Conservation (phyloP, 768 basidiomycete genomes). For the Sutorius australiensis region DNA sequence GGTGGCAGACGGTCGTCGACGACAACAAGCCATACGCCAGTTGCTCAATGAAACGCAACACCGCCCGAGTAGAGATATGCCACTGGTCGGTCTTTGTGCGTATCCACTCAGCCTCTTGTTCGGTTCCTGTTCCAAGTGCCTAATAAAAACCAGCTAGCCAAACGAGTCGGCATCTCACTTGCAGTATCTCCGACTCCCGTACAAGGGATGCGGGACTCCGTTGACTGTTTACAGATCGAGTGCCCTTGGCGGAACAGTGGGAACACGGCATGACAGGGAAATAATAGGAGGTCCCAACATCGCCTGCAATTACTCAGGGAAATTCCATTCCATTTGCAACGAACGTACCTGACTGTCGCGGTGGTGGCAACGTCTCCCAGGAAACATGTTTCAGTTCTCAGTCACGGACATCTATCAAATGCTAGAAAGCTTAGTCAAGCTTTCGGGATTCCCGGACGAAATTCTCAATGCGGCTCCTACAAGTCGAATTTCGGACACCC, state of each 20-base stretch:
- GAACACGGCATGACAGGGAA: not conserved
- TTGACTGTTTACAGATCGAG: not conserved
- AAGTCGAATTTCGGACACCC: not conserved
- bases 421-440: not conserved
- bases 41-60: not conserved
- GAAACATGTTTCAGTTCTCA: not conserved
- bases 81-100: not conserved
- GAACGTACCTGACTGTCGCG: too few species aligned
- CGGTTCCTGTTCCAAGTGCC: not conserved
- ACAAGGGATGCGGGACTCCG: too few species aligned
- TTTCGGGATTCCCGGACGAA: not conserved
- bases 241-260: not conserved
- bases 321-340: not conserved
- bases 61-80: not conserved
- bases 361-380: too few species aligned
- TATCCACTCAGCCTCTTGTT: not conserved
- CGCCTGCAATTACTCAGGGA: not conserved
- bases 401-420: not conserved
- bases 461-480: not conserved
- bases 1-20: not conserved
- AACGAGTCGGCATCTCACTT: too few species aligned
- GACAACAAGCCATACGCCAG: not conserved
- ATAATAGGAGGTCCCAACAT: not conserved
- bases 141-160: too few species aligned
- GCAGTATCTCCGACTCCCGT: too few species aligned